Evolutionary conservation across 2,329 filamentous ascomycete species (phyloP), one percentile per base, ranked within the genome.

Genomic region (Calonectria ilicicola): DNA sequence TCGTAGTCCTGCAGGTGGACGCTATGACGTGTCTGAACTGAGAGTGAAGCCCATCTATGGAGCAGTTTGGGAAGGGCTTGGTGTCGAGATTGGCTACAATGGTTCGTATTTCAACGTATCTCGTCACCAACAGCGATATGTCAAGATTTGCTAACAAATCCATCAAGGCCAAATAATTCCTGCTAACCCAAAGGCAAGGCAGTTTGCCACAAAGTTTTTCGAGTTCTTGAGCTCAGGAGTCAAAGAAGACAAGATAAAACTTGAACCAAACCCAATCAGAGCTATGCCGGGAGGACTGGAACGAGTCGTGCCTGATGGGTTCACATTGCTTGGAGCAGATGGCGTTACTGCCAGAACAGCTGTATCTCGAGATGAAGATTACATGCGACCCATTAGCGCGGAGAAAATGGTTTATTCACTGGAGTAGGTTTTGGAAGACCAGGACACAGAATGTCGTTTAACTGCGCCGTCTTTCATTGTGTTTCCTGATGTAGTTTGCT

Each of bases 51-150:
- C 84, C 0, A 69, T 82, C 1, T 86, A 86, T 38, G 85, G 85
- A 1, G 84, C 84, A 0, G 85, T 86, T 0, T 87, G 84, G 85
- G 83, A 86, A 63, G 85, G 82, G 0, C 75, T 87, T 0, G 84
- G 85, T 0, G 82, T 82, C 42, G 82, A 86, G 23, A 74, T 86
- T 14, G 75, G 81, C 12, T 87, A 87, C 21, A 80, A 85, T 17
- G 77, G 63, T 78, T 80, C 14, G 79, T 75, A 65, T 42, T 64
- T n/a, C 19, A 10, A 69, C 32, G 5, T 40, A 8, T 42, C 23
- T 76, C 69, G 26, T 80, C 78, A 35, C n/a, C 26, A 15, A 0
- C 17, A 7, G 9, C 47, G 0, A 32, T 8, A 26, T 15, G 46
- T 14, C 12, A 3, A 53, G 15, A 56, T 42, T 26, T 12, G 2